These are phyloP conservation scores for Nosema muscidifuracis DNA, from an alignment of 371 early-diverging fungal species.

Conservation along the genomic window DNA sequence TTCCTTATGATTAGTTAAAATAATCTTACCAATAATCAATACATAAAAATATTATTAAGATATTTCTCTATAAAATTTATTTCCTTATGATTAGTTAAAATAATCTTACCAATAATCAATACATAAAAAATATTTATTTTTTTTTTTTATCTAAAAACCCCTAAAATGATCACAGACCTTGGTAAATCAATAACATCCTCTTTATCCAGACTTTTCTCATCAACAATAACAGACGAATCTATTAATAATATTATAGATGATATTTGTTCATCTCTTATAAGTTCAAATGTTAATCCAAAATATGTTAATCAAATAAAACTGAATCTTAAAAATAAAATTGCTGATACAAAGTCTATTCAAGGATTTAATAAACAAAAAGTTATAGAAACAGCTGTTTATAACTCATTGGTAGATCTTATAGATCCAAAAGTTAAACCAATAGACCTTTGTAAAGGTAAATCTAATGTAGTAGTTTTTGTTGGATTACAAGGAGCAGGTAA, in stretches of 20 bases:
- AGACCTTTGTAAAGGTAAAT: constrained; percentile 73
- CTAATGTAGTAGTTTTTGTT: constrained; percentile 92
- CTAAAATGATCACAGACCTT: constrained; percentile 48
- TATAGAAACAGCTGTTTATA: constrained; percentile 73
- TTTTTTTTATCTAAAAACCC: too few species aligned
- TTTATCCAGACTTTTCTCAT: constrained; percentile 29
- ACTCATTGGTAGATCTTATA: constrained; percentile 79
- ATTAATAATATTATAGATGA: constrained; percentile 57
- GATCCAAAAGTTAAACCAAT: constrained; percentile 82
- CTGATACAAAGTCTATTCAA: constrained; percentile 72
- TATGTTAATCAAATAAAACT: constrained; percentile 75
- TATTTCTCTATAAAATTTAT: too few species aligned
- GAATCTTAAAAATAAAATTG: constrained; percentile 75
- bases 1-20: too few species aligned
- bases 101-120: too few species aligned
- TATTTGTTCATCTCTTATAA: constrained; percentile 57
- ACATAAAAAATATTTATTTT: too few species aligned
- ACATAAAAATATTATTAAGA: too few species aligned
- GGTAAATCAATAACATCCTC: constrained; percentile 48
- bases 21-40: too few species aligned
- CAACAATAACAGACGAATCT: constrained; percentile 33
- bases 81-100: too few species aligned
- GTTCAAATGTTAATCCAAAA: constrained; percentile 80
- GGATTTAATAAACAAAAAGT: constrained; percentile 73
- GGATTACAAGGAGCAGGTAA: constrained; percentile 98